Base-by-base conservation (phyloP, 2,329 filamentous ascomycete genomes). In the Nemania sp. region DNA sequence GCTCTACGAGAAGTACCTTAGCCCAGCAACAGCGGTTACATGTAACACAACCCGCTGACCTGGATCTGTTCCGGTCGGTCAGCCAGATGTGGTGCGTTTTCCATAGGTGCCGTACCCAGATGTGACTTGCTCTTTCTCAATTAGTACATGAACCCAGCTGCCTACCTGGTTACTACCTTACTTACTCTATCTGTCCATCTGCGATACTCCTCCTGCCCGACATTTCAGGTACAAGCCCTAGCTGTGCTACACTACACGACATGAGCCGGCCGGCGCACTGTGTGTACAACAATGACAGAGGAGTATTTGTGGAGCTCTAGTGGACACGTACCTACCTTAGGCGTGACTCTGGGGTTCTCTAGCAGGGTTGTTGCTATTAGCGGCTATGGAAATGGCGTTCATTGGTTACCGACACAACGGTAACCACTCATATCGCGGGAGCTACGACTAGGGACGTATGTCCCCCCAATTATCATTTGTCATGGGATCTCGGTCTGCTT, bases 391-490 rank as follows among this genome's bases (percentile, higher is more conserved):
- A 13, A 13, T 3, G 15, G 1, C 3, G 39, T 32, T 61, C 17
- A 61, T 65, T 65, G 63, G 53, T 63, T 69, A 60, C 69, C 69
- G 42, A 18, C 46, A 50, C 34, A 65, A 61, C 61, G 69, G 69
- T 69, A 71, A 69, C 69, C 69, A 71, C 71, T 71, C 29, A 67
- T 1, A 45, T 39, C 9, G 17, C 37, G 15, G 13, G 10, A 21
- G 15, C 20, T n/a, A 13, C 49, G 40, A 45, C 11, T n/a, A 7
- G 42, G 18, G 21, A 25, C 15, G 43, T 25, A 29, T 48, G 29
- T 39, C 35, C 32, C 53, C 59, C 57, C 62, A 40, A 46, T 53
- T 53, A 32, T 5, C 47, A 64, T 64, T 64, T 64, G 59, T 64
- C 62, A 64, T 62, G 46, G 45, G 6, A 21, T 39, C 37, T 39